phyloP scores from a whole-genome alignment of 192 early-diverging fungal species.

The Coemansia sp. region DNA sequence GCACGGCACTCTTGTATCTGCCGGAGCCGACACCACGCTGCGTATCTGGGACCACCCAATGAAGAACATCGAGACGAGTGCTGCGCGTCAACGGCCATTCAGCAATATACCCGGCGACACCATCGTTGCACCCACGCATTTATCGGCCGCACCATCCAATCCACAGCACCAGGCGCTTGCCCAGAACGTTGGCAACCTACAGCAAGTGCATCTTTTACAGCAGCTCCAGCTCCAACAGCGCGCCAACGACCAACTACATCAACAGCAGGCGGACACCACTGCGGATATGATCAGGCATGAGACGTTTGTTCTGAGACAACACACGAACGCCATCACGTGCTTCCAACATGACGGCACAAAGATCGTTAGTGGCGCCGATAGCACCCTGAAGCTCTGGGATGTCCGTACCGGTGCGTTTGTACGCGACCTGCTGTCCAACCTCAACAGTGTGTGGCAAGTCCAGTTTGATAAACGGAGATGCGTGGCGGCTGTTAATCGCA shows the following conservation, averaged over 20 bases:
- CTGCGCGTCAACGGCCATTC: constrained; percentile 25
- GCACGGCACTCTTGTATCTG: constrained; percentile 84
- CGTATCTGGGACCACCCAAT: constrained; percentile 85
- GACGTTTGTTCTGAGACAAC: constrained; percentile 65
- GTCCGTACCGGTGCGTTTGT: constrained; percentile 80
- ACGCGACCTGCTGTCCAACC: constrained; percentile 76
- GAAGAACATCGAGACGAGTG: constrained; percentile 7
- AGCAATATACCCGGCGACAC: constrained; percentile 42
- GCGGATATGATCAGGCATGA: constrained; percentile 56
- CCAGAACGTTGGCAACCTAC: constrained; percentile 28
- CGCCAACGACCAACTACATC: constrained; percentile 48
- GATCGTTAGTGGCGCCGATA: constrained; percentile 92
- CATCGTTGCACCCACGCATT: constrained; percentile 1
- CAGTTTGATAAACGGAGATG: constrained; percentile 85
- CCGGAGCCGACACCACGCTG: constrained; percentile 91
- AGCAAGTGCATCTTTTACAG: constrained; percentile 44
- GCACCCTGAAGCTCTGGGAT: constrained; percentile 96
- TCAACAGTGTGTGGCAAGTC: constrained; percentile 93
- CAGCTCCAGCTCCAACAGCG: constrained; percentile 52
- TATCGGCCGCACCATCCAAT: neutral
- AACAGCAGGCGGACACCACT: constrained; percentile 20
- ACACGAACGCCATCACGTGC: constrained; percentile 85
- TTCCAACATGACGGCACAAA: constrained; percentile 95
- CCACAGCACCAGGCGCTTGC: constrained; percentile 16
- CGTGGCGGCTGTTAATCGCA: constrained; percentile 74